Conservation (phyloP, 768 basidiomycete genomes). For the Psilocybe cubensis region DNA sequence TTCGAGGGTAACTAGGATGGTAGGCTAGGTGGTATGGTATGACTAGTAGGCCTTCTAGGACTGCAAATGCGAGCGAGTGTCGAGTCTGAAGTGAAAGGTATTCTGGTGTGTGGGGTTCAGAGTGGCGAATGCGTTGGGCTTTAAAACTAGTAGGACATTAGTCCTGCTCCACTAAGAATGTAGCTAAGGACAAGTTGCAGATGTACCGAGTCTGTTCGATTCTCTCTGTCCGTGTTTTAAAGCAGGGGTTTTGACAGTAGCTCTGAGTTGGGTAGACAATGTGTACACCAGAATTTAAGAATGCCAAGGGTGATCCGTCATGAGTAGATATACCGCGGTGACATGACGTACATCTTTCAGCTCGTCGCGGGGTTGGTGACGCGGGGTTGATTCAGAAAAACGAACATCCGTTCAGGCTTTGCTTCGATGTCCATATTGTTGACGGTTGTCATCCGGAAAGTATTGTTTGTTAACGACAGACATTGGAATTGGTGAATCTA, state of each 20-base stretch:
- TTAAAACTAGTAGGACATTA: neutral
- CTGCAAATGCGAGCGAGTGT: neutral
- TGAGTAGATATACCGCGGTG: neutral
- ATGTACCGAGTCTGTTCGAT: slow-evolving; percentile 5
- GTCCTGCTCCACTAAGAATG: slow-evolving; percentile 4
- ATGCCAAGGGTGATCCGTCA: neutral
- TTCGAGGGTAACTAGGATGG: neutral
- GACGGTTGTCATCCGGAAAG: neutral
- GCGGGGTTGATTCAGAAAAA: neutral
- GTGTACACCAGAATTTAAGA: neutral
- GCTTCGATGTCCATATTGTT: neutral
- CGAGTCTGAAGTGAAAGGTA: slow-evolving; percentile 9
- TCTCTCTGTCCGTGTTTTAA: slow-evolving; percentile 6
- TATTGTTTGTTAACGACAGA: neutral
- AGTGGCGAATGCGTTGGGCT: slow-evolving; percentile 5
- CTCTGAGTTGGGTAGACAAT: neutral
- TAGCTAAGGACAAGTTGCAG: neutral
- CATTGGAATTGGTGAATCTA: neutral
- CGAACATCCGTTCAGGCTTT: neutral
- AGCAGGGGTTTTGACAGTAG: neutral
- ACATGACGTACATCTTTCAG: slow-evolving; percentile 1
- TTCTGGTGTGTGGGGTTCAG: slow-evolving; percentile 10
- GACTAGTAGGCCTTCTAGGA: neutral
- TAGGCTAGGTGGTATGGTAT: neutral
- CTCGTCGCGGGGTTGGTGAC: neutral